Conservation (phyloP, 202 grass and related monocot species). For the Panicum virgatum region DNA sequence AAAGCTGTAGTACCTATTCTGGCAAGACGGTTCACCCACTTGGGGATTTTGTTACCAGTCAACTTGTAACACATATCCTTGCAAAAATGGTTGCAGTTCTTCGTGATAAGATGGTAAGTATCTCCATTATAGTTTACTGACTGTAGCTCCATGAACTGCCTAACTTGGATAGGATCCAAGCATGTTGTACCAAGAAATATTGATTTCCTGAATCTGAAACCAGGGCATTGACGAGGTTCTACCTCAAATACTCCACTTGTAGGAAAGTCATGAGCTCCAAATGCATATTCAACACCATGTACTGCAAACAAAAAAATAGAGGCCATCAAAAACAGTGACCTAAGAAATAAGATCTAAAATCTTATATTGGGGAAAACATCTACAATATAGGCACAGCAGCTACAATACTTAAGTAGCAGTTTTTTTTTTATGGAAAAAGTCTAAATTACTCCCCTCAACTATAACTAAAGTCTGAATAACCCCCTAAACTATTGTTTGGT, state of each 20-base stretch:
- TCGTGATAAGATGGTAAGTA: constrained; percentile 93
- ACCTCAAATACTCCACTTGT: constrained; percentile 96
- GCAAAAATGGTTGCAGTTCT: constrained; percentile 99
- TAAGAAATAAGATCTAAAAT: constrained; percentile 5
- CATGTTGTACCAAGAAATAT: constrained; percentile 86
- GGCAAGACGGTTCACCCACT: constrained; percentile 98
- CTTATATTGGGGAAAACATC: not conserved
- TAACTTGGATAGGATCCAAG: constrained; percentile 87
- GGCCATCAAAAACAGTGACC: constrained; percentile 13
- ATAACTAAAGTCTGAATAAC: no score
- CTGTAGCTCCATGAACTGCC: constrained; percentile 95
- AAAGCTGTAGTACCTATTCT: constrained; percentile 73
- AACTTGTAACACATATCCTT: constrained; percentile 96
- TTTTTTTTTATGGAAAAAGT: not conserved
- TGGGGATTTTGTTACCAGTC: constrained; percentile 79
- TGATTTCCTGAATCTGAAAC: constrained; percentile 96
- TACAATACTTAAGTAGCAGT: not conserved
- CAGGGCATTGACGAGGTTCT: constrained; percentile 89
- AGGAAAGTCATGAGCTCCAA: constrained; percentile 95
- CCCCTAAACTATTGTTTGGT: no score
- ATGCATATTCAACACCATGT: constrained; percentile 98
- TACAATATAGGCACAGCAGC: not conserved
- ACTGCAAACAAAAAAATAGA: constrained; percentile 49
- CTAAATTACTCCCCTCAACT: no score
- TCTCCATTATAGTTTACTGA: constrained; percentile 91